Evolutionary conservation across 2,329 filamentous ascomycete genomes (phyloP), one percentile per base, ranked within the genome.

Genomic region (Cercospora berteroae): DNA sequence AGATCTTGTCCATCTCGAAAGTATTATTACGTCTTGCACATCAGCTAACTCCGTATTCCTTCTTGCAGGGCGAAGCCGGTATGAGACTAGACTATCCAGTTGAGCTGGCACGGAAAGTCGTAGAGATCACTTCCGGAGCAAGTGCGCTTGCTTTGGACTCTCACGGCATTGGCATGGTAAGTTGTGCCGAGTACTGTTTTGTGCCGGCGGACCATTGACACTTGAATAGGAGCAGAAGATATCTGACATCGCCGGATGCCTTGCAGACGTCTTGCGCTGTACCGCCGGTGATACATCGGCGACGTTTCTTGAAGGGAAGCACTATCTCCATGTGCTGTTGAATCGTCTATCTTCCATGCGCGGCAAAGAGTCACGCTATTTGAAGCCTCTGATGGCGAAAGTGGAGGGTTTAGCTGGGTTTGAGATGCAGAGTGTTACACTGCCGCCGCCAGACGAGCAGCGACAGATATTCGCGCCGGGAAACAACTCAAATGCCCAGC

Each of bases 91-190:
- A 79, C 52, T 79, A 79, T 64, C 77, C 77, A 0, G 73, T 79
- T n/a, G 77, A 78, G 68, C 67, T 79, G 33, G 76, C 76, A 5
- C 72, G 74, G 61, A 76, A 75, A 57, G 76, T 77, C 4, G 74
- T 78, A 8, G 72, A 75, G 55, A 77, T 79, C 33, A 76, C 73
- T 1, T 66, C 72, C 6, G 69, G 73, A 9, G 75, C 75, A 6
- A 76, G 68, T 18, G 66, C 70, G 8, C 62, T 73, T n/a, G 75
- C 75, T 5, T 60, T 79, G 23, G 74, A 79, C 50, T 75, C 73
- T 16, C 77, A 79, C 67, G 77, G 77, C 31, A 79, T 79, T 44
- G 77, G 77, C 23, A 79, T 79, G 76, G 76, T 76, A 67, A 70
- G 72, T 69, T 42, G 12, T 13, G 33, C 10, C 23, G 9, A 42